These are phyloP conservation scores for Solanum clarkiae DNA, from an alignment of 257 asterid species.

Conservation along the genomic window DNA sequence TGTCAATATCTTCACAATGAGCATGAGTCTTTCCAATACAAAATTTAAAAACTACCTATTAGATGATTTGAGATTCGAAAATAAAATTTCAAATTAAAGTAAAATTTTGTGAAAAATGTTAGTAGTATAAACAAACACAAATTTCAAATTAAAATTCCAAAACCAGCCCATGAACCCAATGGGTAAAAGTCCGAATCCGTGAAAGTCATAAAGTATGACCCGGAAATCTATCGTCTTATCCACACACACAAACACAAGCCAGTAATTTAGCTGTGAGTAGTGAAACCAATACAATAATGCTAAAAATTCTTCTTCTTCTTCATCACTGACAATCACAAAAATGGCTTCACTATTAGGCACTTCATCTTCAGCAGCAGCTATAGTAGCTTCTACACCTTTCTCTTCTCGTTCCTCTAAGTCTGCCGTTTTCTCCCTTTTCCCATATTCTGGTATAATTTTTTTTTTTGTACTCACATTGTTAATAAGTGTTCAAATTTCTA, in stretches of 20 bases:
- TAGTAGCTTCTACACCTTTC: conserved; percentile 29
- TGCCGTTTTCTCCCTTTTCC: conserved; percentile 16
- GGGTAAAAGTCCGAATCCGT: not conserved
- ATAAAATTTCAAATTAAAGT: no score
- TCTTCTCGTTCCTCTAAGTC: conserved; percentile 26
- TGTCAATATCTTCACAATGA: no score
- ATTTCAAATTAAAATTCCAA: no score
- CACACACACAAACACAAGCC: conserved; percentile 5
- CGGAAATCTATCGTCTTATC: conserved; percentile 69
- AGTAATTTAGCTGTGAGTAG: not conserved
- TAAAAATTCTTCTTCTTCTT: not conserved
- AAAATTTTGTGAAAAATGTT: no score
- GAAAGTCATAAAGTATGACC: not conserved
- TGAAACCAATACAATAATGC: not conserved
- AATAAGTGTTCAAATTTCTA: not conserved
- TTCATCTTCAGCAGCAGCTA: conserved; percentile 25
- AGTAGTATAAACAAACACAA: no score
- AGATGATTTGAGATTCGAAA: not conserved
- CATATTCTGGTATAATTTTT: conserved; percentile 18
- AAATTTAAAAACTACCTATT: no score
- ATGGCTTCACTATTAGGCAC: conserved; percentile 55
- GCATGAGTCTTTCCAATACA: no score
- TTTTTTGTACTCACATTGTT: not conserved
- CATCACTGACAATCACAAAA: not conserved
- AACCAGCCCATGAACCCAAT: not conserved